Conservation (phyloP, 2,329 filamentous ascomycete species). For the Pyrenophora seminiperda region DNA sequence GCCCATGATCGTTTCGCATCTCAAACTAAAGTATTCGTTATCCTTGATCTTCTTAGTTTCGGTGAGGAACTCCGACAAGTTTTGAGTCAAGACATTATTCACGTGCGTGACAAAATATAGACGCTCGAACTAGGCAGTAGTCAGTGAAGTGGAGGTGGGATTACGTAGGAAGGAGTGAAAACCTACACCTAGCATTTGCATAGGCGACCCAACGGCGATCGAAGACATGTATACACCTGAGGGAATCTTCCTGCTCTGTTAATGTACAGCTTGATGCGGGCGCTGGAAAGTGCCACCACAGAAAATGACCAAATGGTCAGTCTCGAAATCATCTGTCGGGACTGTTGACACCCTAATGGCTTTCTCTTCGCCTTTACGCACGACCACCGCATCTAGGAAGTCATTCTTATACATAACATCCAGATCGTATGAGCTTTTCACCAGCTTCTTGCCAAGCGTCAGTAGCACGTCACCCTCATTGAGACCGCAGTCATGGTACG, state of each 20-base stretch:
- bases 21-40: constrained; percentile 96
- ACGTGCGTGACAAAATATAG: constrained; percentile 98
- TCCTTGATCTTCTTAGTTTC: constrained; percentile 88
- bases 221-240: constrained; percentile 96
- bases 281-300: constrained; percentile 92
- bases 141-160: constrained; percentile 40
- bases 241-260: constrained; percentile 96
- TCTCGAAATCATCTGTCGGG: constrained; percentile 87
- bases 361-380: constrained; percentile 83
- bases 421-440: constrained; percentile 89
- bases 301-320: constrained; percentile 88
- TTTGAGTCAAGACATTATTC: constrained; percentile 83
- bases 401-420: constrained; percentile 96
- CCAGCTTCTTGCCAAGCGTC: constrained; percentile 86
- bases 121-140: constrained; percentile 74
- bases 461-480: constrained; percentile 92
- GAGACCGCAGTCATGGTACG: constrained; percentile 66
- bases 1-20: constrained; percentile 97
- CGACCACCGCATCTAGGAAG: constrained; percentile 79
- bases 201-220: constrained; percentile 53
- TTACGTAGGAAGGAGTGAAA: constrained; percentile 5
- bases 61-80: constrained; percentile 78
- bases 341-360: constrained; percentile 80
- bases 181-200: constrained; percentile 46
- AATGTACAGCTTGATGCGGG: constrained; percentile 92